Evolutionary conservation across 768 basidiomycete species (phyloP).

Genomic region (Melanogaster broomeanus): DNA sequence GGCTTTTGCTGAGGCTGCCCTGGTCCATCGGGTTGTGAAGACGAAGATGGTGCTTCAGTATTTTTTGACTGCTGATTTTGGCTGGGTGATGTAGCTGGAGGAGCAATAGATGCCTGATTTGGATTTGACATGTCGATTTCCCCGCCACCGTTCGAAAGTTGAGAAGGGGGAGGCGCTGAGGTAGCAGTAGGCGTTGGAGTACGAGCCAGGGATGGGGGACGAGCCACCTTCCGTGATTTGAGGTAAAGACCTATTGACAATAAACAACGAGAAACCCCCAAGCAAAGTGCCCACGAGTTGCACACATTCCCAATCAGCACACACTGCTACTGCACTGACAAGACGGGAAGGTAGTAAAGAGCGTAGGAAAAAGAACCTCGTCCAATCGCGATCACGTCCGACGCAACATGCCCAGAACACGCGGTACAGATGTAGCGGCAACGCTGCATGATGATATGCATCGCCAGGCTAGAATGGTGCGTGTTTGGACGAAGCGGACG

Average conservation of each 20-base stretch:
- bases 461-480: constrained; percentile 29
- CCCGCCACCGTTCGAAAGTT: constrained; percentile 34
- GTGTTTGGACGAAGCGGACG: constrained; percentile 27
- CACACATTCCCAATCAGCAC: constrained; percentile 42
- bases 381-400: constrained; percentile 37
- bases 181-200: constrained; percentile 35
- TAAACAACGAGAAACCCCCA: constrained; percentile 34
- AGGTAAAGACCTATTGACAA: constrained; percentile 72
- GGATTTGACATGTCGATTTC: constrained; percentile 38
- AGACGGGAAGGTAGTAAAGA: constrained; percentile 34
- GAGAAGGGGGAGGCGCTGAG: constrained; percentile 33
- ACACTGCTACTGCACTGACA: constrained; percentile 36
- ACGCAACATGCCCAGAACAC: constrained; percentile 37
- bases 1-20: constrained; percentile 28
- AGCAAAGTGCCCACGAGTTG: constrained; percentile 38
- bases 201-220: constrained; percentile 60
- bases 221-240: constrained; percentile 78
- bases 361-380: constrained; percentile 31
- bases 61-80: constrained; percentile 34
- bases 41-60: constrained; percentile 28
- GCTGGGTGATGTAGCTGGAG: constrained; percentile 25
- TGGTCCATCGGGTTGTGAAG: constrained; percentile 26
- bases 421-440: constrained; percentile 33
- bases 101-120: constrained; percentile 37
- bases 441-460: constrained; percentile 36